A percentile compares a stretch with the other conserved stretches of the same genome.
phyloP scores from a whole-genome alignment of 352 stramenopile species.

The Pythium brachiatum region DNA sequence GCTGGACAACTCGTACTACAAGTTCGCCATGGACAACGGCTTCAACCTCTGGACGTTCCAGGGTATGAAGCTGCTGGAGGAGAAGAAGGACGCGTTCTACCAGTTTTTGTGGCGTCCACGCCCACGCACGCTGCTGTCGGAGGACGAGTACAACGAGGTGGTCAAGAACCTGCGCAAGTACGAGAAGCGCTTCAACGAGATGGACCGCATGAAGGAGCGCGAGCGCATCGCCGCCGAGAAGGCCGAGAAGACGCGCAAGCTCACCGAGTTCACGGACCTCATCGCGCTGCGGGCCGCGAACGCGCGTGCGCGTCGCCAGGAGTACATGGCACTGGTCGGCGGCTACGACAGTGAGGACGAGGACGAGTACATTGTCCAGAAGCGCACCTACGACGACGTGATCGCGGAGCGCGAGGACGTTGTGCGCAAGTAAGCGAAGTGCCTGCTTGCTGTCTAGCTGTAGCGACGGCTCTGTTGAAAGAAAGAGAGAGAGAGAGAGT shows the following conservation, averaged over 20 bases:
- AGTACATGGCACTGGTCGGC: slow-evolving; percentile 66
- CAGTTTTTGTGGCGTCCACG: slow-evolving; percentile 91
- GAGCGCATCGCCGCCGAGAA: slow-evolving; percentile 64
- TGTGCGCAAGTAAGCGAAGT: slow-evolving; percentile 58
- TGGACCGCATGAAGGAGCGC: slow-evolving; percentile 82
- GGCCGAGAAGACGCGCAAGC: slow-evolving; percentile 65
- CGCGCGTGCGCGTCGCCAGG: slow-evolving; percentile 34
- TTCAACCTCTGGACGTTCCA: slow-evolving; percentile 99
- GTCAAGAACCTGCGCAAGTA: slow-evolving; percentile 99
- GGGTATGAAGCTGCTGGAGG: slow-evolving; percentile 92
- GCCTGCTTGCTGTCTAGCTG: too few relatives aligned
- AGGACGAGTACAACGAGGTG: slow-evolving; percentile 92
- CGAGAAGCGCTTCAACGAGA: slow-evolving; percentile 87
- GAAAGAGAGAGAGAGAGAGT: neutral
- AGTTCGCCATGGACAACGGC: slow-evolving; percentile 99
- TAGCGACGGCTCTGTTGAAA: neutral
- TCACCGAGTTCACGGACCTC: slow-evolving; percentile 73
- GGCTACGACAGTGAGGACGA: slow-evolving; percentile 86
- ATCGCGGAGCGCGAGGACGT: slow-evolving; percentile 69
- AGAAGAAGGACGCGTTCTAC: slow-evolving; percentile 98
- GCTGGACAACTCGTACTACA: slow-evolving; percentile 94
- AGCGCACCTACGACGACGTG: slow-evolving; percentile 68
- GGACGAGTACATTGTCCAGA: slow-evolving; percentile 81
- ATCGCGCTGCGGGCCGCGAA: slow-evolving; percentile 39
- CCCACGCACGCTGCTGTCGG: slow-evolving; percentile 91